These are phyloP conservation scores for Mayamaea pseudoterrestris DNA, from an alignment of 108 stramenopile species.

Conservation along the genomic window DNA sequence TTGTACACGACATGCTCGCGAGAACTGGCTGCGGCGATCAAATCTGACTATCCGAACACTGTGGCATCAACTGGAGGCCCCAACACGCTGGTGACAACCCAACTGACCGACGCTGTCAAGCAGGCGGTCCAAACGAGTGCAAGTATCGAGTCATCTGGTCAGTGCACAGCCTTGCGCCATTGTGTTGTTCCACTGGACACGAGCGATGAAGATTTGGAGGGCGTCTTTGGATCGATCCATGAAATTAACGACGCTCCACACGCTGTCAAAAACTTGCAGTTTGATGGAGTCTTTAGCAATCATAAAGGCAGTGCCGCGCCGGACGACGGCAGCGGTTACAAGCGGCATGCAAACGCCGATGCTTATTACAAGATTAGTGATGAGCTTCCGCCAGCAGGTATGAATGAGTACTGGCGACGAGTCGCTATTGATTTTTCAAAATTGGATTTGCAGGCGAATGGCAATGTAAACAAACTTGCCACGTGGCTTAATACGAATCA, in stretches of 20 bases:
- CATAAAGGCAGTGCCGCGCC: constrained; percentile 40
- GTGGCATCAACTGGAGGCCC: constrained; percentile 82
- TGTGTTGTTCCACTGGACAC: constrained; percentile 41
- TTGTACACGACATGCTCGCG: constrained; percentile 68
- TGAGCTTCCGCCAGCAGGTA: constrained; percentile 7
- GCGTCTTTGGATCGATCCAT: constrained; percentile 25
- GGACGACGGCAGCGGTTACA: constrained; percentile 20
- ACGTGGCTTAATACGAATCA: constrained; percentile 38
- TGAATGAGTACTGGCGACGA: constrained; percentile 67
- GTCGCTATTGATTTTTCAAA: constrained; percentile 64
- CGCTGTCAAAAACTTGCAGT: constrained; percentile 33
- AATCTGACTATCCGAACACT: constrained; percentile 47
- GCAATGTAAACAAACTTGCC: constrained; percentile 25
- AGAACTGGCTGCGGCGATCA: constrained; percentile 51
- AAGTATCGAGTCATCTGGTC: constrained; percentile 72
- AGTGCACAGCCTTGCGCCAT: constrained; percentile 82
- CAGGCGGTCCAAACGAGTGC: constrained; percentile 62
- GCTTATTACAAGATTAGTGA: constrained; percentile 35
- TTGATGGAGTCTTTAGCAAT: constrained; percentile 54
- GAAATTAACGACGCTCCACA: constrained; percentile 23
- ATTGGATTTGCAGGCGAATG: constrained; percentile 11
- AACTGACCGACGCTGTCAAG: not conserved
- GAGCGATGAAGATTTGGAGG: constrained; percentile 26
- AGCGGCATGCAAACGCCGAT: constrained; percentile 32
- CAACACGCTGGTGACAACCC: constrained; percentile 58